phyloP scores from a whole-genome alignment of 192 early-diverging fungal genomes.

The Coemansia sp. region DNA sequence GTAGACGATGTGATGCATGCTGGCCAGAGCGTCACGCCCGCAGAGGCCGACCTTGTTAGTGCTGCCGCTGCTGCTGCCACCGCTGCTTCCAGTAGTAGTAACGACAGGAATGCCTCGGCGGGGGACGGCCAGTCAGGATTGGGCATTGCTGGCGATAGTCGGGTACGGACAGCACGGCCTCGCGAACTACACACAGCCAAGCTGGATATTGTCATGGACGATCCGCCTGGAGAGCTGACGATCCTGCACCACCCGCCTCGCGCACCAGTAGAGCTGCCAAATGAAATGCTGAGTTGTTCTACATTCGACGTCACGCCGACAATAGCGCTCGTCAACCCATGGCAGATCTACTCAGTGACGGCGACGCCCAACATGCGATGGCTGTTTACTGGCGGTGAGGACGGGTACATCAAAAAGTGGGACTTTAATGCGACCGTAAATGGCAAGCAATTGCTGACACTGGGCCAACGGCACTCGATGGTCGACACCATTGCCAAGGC shows the following conservation, averaged over 20 bases:
- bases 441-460: conserved; percentile 78
- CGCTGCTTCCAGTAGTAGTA: background rate
- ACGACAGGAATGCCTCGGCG: background rate
- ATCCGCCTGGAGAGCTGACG: conserved; percentile 36
- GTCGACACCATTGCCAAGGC: conserved; percentile 81
- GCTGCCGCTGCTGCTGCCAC: background rate
- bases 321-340: conserved; percentile 32
- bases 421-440: conserved; percentile 86
- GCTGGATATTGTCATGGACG: conserved; percentile 40
- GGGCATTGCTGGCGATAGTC: background rate
- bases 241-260: conserved; percentile 18
- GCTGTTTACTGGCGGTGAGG: conserved; percentile 84
- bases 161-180: background rate
- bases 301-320: conserved; percentile 39
- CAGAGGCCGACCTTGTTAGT: conserved; percentile 3
- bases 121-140: background rate
- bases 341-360: conserved; percentile 65
- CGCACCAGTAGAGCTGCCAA: background rate
- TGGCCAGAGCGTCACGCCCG: conserved; percentile 7
- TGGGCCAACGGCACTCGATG: conserved; percentile 77
- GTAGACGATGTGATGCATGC: conserved; percentile 47
- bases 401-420: conserved; percentile 93
- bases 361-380: conserved; percentile 72
- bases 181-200: background rate
- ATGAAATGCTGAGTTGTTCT: background rate